A percentile compares a stretch with the other conserved stretches of the same genome.
Conservation (phyloP, 345 rosid species). For the Raphanus sativus region DNA sequence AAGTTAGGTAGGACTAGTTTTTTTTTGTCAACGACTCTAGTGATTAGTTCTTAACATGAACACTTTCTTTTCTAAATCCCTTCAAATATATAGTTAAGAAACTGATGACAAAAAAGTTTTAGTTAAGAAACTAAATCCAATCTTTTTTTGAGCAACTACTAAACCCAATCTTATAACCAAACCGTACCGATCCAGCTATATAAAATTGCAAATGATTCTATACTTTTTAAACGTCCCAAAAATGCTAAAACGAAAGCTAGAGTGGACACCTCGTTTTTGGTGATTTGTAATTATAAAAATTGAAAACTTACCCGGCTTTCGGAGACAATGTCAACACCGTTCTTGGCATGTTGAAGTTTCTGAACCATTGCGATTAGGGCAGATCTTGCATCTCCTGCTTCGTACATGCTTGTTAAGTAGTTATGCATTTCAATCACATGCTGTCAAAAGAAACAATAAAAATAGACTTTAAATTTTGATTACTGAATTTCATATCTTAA, state of each 20-base stretch:
- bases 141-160: too few relatives aligned
- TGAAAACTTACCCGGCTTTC: constrained; percentile 67
- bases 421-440: constrained; percentile 94
- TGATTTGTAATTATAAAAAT: background rate
- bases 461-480: background rate
- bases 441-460: constrained; percentile 39
- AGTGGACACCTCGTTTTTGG: background rate
- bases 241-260: background rate
- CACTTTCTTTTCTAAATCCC: background rate
- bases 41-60: constrained; percentile 1
- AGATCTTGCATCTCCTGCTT: constrained; percentile 96
- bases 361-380: constrained; percentile 94
- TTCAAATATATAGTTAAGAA: background rate
- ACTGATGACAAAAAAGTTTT: background rate
- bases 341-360: constrained; percentile 90
- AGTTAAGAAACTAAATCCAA: too few relatives aligned
- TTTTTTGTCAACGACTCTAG: background rate
- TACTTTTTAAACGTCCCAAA: background rate
- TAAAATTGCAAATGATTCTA: background rate
- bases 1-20: background rate
- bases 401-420: constrained; percentile 92
- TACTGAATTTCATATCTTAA: background rate
- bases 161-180: too few relatives aligned
- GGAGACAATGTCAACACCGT: constrained; percentile 90
- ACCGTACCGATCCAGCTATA: background rate